Conservation (phyloP, 2,329 filamentous ascomycete species). For the Verticillium longisporum region DNA sequence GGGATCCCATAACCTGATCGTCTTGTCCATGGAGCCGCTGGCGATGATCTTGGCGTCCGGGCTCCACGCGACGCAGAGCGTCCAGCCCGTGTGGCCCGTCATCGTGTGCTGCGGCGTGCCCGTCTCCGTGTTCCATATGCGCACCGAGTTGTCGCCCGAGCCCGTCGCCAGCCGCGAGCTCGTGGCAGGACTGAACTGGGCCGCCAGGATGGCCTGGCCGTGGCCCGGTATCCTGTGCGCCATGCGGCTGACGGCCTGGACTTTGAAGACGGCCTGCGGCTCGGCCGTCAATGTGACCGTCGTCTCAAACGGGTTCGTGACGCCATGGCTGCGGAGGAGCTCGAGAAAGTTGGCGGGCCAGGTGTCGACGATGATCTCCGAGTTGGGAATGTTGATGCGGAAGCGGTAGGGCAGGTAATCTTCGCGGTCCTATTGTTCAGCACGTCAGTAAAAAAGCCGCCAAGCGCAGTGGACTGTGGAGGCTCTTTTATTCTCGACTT, state of each 20-base stretch:
- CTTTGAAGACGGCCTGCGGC: constrained; percentile 89
- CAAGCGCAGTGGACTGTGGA: background rate
- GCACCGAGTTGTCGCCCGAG: constrained; percentile 82
- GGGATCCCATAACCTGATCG: constrained; percentile 83
- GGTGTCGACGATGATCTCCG: constrained; percentile 46
- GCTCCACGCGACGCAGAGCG: constrained; percentile 79
- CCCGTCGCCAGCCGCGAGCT: constrained; percentile 79
- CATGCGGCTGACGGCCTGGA: constrained; percentile 86
- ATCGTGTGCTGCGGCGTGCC: constrained; percentile 82
- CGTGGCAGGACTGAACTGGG: constrained; percentile 75
- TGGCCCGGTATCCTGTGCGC: constrained; percentile 85
- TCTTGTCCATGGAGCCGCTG: constrained; percentile 90
- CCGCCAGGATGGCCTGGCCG: constrained; percentile 80
- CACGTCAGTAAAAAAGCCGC: background rate
- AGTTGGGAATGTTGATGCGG: constrained; percentile 49
- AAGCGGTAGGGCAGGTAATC: constrained; percentile 57
- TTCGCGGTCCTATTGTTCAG: constrained; percentile 32
- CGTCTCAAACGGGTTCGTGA: constrained; percentile 51
- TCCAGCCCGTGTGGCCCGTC: constrained; percentile 84
- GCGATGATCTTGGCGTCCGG: constrained; percentile 76
- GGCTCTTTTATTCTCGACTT: background rate
- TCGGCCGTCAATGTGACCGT: constrained; percentile 51
- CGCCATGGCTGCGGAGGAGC: constrained; percentile 47
- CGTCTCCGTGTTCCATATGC: constrained; percentile 93
- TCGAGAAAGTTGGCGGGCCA: constrained; percentile 49